phyloP scores from a whole-genome alignment of 2,329 filamentous ascomycete species.

The Microthyrium microscopicum region DNA sequence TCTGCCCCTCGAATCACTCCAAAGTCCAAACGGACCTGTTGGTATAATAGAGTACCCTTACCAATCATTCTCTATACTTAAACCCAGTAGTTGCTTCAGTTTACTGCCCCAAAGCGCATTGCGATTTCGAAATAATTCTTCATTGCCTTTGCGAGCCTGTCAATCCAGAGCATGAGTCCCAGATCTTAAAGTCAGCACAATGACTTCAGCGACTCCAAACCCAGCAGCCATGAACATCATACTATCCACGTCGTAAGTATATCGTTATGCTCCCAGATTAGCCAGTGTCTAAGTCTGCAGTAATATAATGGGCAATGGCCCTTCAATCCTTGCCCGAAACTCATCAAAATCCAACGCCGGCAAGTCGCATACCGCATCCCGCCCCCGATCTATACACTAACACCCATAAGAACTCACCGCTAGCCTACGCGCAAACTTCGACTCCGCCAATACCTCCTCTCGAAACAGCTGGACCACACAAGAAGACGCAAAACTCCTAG shows the following conservation, averaged over 20 bases:
- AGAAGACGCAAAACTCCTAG: slow-evolving; percentile 53
- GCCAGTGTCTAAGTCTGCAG: slow-evolving; percentile 20
- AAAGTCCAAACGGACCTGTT: too few species aligned
- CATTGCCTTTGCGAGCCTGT: too few species aligned
- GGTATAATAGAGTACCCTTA: too few species aligned
- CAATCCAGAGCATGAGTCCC: too few species aligned
- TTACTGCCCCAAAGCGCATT: too few species aligned
- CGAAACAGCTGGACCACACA: slow-evolving; percentile 12
- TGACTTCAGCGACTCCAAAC: neutral
- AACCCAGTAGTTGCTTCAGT: too few species aligned
- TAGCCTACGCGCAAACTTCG: slow-evolving; percentile 70
- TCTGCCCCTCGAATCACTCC: too few species aligned
- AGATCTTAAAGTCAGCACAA: neutral
- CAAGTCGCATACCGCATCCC: too few species aligned
- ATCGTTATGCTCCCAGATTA: slow-evolving; percentile 5
- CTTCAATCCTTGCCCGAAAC: slow-evolving; percentile 67
- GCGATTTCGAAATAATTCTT: too few species aligned
- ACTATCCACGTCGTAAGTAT: slow-evolving; percentile 65
- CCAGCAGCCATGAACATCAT: slow-evolving; percentile 55
- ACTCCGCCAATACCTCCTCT: slow-evolving; percentile 13
- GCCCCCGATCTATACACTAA: too few species aligned
- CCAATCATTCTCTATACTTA: too few species aligned
- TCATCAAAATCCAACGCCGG: slow-evolving; percentile 75
- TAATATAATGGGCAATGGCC: slow-evolving; percentile 74
- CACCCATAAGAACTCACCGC: slow-evolving; percentile 90